Evolutionary conservation across 768 basidiomycete species (phyloP), one percentile per base, ranked within the genome.

Genomic region (Leucogyrophana mollusca): DNA sequence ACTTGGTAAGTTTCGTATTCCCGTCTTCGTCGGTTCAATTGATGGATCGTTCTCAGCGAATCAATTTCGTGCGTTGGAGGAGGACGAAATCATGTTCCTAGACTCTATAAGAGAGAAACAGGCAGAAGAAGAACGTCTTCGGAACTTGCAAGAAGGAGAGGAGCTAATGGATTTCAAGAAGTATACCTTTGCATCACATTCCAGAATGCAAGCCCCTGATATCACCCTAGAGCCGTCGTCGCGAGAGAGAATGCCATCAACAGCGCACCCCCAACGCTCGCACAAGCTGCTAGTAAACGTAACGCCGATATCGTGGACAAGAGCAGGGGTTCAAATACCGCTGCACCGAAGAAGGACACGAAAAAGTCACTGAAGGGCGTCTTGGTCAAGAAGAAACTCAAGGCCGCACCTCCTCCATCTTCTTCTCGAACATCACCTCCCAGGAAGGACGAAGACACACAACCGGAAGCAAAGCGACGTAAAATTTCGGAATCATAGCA

Each of bases 71-170:
- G 87, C 90, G 4, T 70, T 93, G 30, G 90, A 93, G 59, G 90
- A 92, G 63, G 90, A 93, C 67, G 90, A 93, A 59, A 85, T 93
- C 52, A 82, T 87, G 74, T 93, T 93, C 59, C 77, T 93, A 23
- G 90, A 92, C 59, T 87, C 87, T 14, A 73, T 93, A 49, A 74
- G 85, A 50, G 85, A 90, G 62, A 80, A 80, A 40, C 81, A 88
- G 61, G 77, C 82, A 52, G 78, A 78, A 51, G 88, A 90, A 66
- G 90, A 93, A 60, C 79, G 82, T 13, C 73, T 82, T 45, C 82
- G 87, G 43, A 85, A 81, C 57, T 73, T 83, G 61, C 74, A 77
- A 56, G 90, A 93, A 45, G 87, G 85, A 4, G 85, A 87, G 57
- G 88, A 93, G 67, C 69, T 93, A 38, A 81, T 81, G 46, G 74